phyloP scores from a whole-genome alignment of 2,329 filamentous ascomycete genomes.

The Aspergillus novofumigatus region DNA sequence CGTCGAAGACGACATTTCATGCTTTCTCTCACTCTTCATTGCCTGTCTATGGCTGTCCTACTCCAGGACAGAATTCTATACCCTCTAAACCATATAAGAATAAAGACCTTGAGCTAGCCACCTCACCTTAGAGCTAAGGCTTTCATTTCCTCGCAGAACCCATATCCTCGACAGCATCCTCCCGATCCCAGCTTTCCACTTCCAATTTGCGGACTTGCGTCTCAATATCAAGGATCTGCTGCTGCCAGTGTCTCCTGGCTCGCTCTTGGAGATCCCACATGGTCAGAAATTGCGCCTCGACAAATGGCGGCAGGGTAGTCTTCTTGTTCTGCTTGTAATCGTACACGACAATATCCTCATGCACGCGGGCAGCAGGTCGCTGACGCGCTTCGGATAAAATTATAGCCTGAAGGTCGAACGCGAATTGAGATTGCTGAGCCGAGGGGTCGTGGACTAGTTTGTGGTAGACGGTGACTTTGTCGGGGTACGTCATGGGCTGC shows the following conservation, averaged over 20 bases:
- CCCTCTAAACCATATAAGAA: background rate
- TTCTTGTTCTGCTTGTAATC: constrained; percentile 63
- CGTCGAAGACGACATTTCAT: no score
- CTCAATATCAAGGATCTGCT: constrained; percentile 55
- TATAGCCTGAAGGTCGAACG: constrained; percentile 50
- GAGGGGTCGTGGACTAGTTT: constrained; percentile 59
- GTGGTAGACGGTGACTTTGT: constrained; percentile 78
- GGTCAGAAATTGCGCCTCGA: constrained; percentile 56
- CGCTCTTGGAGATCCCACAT: constrained; percentile 61
- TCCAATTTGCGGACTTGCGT: constrained; percentile 61
- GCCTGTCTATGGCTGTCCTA: background rate
- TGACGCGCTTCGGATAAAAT: constrained; percentile 73
- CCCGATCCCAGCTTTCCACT: constrained; percentile 67
- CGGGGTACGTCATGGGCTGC: constrained; percentile 81
- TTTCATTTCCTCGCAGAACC: constrained; percentile 39
- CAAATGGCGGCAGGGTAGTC: constrained; percentile 54
- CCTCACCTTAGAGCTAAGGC: background rate
- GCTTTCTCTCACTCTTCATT: background rate
- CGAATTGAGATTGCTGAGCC: constrained; percentile 25
- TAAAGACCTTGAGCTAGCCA: background rate
- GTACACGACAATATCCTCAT: constrained; percentile 76
- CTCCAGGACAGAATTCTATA: background rate
- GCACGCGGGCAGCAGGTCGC: constrained; percentile 66
- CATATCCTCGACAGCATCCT: constrained; percentile 67
- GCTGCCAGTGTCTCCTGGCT: constrained; percentile 50